Evolutionary conservation across 345 rosid genomes (phyloP).

Genomic region (Cardiospermum halicacabum): DNA sequence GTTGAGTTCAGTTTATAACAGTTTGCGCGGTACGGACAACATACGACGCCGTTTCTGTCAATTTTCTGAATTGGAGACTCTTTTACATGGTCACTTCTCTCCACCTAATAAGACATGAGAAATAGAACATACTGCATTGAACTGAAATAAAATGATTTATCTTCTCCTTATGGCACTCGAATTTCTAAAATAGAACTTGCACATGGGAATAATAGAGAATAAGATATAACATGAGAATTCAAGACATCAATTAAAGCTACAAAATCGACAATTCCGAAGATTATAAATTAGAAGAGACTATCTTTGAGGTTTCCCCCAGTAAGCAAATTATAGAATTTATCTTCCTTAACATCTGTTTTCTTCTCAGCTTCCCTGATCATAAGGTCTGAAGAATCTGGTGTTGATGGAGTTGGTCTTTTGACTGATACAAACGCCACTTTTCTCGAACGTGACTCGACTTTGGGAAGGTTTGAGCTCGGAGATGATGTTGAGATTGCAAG

Average conservation of each 20-base stretch:
- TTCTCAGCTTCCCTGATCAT: constrained; percentile 16
- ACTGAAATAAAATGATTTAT: neutral
- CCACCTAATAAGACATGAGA: neutral
- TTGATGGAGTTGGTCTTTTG: constrained; percentile 39
- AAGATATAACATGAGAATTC: neutral
- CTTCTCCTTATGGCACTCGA: neutral
- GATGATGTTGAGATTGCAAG: constrained; percentile 14
- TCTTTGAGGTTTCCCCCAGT: constrained; percentile 33
- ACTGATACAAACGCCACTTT: constrained; percentile 67
- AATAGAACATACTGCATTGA: neutral
- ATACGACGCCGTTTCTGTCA: neutral
- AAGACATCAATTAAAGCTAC: neutral
- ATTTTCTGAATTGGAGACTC: too few relatives aligned
- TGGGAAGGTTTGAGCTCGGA: constrained; percentile 6
- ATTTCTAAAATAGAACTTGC: neutral
- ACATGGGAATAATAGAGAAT: too few relatives aligned
- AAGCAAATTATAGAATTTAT: constrained; percentile 45
- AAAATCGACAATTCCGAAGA: neutral
- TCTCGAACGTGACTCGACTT: constrained; percentile 19
- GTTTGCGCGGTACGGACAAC: neutral
- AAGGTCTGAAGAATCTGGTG: constrained; percentile 18
- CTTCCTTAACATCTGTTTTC: constrained; percentile 22
- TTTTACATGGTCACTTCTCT: too few relatives aligned
- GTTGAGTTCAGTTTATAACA: neutral
- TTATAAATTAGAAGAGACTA: constrained; percentile 26